Conservation (phyloP, 2,329 filamentous ascomycete genomes). For the Curvularia hawaiiensis region DNA sequence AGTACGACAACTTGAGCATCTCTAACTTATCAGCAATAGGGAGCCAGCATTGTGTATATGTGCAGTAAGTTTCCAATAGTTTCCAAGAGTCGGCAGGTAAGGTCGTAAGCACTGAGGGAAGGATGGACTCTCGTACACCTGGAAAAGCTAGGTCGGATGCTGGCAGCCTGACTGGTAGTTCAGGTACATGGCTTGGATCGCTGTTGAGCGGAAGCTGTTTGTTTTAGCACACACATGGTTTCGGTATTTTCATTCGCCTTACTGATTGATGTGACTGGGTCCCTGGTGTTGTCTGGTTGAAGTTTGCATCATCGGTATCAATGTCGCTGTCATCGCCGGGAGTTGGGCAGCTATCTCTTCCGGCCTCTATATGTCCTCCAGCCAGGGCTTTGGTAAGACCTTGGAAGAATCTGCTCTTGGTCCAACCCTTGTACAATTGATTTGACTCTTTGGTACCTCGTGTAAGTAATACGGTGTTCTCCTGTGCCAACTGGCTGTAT, state of each 20-base stretch:
- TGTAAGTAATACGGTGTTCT: constrained; percentile 55
- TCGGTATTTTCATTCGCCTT: not conserved
- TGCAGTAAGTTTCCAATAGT: constrained; percentile 59
- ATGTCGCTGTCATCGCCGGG: constrained; percentile 34
- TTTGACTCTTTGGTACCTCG: constrained; percentile 60
- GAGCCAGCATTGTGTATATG: constrained; percentile 77
- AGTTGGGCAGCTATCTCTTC: constrained; percentile 19
- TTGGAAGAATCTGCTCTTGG: constrained; percentile 64
- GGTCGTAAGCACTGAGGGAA: constrained; percentile 27
- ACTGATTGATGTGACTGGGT: constrained; percentile 16
- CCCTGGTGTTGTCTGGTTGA: constrained; percentile 12
- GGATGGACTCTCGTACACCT: constrained; percentile 10
- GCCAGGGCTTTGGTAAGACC: constrained; percentile 67
- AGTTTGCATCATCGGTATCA: constrained; percentile 19
- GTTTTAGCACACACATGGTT: not conserved
- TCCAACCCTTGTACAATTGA: constrained; percentile 65
- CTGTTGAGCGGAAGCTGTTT: constrained; percentile 8
- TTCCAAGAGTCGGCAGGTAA: constrained; percentile 66
- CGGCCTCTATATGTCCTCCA: constrained; percentile 33
- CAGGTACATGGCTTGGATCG: constrained; percentile 1
- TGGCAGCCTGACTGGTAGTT: not conserved
- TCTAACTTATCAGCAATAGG: constrained; percentile 72
- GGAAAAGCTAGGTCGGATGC: constrained; percentile 19
- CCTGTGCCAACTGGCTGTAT: constrained; percentile 57
- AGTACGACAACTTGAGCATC: constrained; percentile 62